A percentile compares a stretch with the other conserved stretches of the same genome.
Conservation (phyloP, 345 rosid species). For the Moricandia arvensis region DNA sequence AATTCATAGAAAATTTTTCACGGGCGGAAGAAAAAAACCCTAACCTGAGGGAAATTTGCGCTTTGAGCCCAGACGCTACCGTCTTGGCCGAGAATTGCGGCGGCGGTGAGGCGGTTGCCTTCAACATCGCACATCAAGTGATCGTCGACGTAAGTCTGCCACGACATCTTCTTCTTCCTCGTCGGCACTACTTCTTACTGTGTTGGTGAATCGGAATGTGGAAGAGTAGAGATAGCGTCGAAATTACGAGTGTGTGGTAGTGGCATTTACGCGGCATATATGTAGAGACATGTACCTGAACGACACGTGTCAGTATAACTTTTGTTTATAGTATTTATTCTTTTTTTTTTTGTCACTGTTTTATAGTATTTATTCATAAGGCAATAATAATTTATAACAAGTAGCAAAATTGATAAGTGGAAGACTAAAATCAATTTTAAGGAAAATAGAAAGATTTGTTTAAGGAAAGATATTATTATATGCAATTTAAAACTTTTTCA, state of each 20-base stretch:
- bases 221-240: constrained; percentile 28
- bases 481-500: too few relatives aligned
- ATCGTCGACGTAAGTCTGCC: constrained; percentile 87
- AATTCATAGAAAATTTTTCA: background rate
- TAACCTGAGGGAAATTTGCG: constrained; percentile 60
- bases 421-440: background rate
- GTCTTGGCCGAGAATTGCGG: constrained; percentile 77
- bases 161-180: constrained; percentile 53
- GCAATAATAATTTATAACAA: too few relatives aligned
- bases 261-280: constrained; percentile 1
- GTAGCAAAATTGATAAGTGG: background rate
- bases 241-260: constrained; percentile 19
- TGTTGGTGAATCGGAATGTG: constrained; percentile 12
- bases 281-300: background rate
- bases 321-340: too few relatives aligned
- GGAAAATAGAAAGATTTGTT: background rate
- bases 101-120: constrained; percentile 60
- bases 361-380: too few relatives aligned
- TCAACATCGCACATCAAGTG: constrained; percentile 87
- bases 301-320: background rate
- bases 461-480: too few relatives aligned
- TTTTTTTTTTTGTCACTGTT: too few relatives aligned
- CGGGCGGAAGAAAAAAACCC: background rate
- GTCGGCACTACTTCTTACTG: constrained; percentile 5
- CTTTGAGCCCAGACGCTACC: constrained; percentile 95